A percentile compares a stretch with the other conserved stretches of the same genome.
phyloP scores from a whole-genome alignment of 495 filamentous ascomycete species.

The Hypoxylon trugodes region DNA sequence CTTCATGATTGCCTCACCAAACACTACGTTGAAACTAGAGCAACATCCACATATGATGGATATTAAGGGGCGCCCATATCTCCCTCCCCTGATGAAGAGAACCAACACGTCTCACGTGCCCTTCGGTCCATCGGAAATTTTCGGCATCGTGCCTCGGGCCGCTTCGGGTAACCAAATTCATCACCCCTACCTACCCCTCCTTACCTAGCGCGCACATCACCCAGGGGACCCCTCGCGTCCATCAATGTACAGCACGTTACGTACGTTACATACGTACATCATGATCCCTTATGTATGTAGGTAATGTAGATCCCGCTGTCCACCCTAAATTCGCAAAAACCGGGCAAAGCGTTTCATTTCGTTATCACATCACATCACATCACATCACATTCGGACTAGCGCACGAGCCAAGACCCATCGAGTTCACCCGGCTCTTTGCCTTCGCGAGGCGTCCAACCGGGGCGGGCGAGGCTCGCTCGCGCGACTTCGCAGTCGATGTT shows the following conservation, averaged over 20 bases:
- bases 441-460: slow-evolving; percentile 67
- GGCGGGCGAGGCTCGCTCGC: slow-evolving; percentile 71
- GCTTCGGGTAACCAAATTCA: slow-evolving; percentile 23
- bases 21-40: too few species aligned
- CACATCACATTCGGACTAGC: too few species aligned
- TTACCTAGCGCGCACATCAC: slow-evolving; percentile 1
- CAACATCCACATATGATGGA: too few species aligned
- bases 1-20: too few species aligned
- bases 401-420: slow-evolving; percentile 53
- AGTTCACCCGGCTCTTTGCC: slow-evolving; percentile 46
- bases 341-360: too few species aligned
- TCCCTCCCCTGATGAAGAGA: too few species aligned
- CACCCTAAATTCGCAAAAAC: too few species aligned
- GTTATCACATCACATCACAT: background rate
- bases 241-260: background rate
- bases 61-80: too few species aligned
- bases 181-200: slow-evolving; percentile 28
- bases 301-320: background rate
- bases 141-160: slow-evolving; percentile 21
- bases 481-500: slow-evolving; percentile 86
- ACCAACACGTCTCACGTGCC: slow-evolving; percentile 18
- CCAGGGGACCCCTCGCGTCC: background rate
- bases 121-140: slow-evolving; percentile 5
- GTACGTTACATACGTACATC: slow-evolving; percentile 3
- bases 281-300: background rate